A percentile compares a stretch with the other conserved stretches of the same genome.
These are phyloP conservation scores for Cichorium intybus DNA, from an alignment of 140 eudicot species.

Conservation along the genomic window DNA sequence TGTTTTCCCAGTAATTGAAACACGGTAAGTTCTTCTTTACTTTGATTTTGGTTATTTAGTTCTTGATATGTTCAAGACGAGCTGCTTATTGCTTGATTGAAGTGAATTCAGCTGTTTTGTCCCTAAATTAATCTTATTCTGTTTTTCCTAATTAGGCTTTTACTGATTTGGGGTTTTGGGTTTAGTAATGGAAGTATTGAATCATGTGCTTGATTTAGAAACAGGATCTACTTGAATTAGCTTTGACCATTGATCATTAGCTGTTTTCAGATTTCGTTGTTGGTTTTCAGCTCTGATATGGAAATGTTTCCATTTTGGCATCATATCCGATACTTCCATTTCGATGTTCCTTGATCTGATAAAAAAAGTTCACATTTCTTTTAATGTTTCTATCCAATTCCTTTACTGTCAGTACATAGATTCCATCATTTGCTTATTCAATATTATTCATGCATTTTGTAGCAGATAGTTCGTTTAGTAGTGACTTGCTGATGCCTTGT, in stretches of 20 bases:
- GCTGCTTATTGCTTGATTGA: conserved; percentile 43
- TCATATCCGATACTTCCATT: not conserved
- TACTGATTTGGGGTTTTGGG: conserved; percentile 30
- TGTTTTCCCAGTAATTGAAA: not conserved
- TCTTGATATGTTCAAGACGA: conserved; percentile 26
- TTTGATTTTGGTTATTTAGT: not conserved
- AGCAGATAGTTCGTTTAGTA: conserved; percentile 12
- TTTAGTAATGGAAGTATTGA: conserved; percentile 8
- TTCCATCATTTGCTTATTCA: not conserved
- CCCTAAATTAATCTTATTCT: not conserved
- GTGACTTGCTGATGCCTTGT: conserved; percentile 12
- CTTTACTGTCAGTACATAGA: not conserved
- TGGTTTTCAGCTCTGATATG: conserved; percentile 1
- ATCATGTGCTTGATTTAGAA: conserved; percentile 14
- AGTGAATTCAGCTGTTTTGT: conserved; percentile 22
- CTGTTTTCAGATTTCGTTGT: not conserved
- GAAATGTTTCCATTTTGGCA: conserved; percentile 3
- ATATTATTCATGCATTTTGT: conserved; percentile 3
- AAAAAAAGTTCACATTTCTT: not conserved
- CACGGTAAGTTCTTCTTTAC: conserved; percentile 17
- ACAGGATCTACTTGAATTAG: conserved; percentile 8
- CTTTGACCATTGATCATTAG: not conserved
- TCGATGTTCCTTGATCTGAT: not conserved
- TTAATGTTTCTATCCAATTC: not conserved
- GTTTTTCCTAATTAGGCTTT: not conserved